Percentiles rank a stretch among this genome's conserved stretches.
Conservation (phyloP, 2,329 filamentous ascomycete genomes). For the Alternaria conjuncta region DNA sequence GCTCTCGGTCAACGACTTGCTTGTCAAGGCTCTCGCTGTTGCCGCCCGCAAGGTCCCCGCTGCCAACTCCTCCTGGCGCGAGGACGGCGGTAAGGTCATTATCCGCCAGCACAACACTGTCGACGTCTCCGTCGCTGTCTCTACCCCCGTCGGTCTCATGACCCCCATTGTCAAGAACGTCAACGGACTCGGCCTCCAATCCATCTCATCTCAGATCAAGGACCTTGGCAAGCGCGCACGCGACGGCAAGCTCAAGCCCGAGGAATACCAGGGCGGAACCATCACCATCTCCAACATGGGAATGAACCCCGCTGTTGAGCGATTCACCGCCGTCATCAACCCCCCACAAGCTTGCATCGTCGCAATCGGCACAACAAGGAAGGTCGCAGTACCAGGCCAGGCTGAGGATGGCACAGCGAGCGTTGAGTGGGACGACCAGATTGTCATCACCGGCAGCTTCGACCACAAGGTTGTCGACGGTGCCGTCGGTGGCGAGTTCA, state of each 20-base stretch:
- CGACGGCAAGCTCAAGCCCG: constrained; percentile 98
- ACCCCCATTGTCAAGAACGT: constrained; percentile 95
- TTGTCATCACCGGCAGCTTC: constrained; percentile 91
- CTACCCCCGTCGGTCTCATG: constrained; percentile 92
- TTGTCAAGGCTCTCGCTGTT: constrained; percentile 92
- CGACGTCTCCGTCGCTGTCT: constrained; percentile 94
- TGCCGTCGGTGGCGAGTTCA: constrained; percentile 94
- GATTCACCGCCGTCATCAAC: constrained; percentile 99
- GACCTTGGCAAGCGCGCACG: constrained; percentile 95
- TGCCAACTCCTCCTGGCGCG: constrained; percentile 92
- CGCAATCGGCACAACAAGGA: constrained; percentile 91
- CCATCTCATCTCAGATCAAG: constrained; percentile 90
- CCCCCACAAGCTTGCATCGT: constrained; percentile 95
- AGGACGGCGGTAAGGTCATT: constrained; percentile 74
- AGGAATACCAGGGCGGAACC: constrained; percentile 98
- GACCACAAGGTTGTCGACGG: constrained; percentile 99
- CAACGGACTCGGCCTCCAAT: constrained; percentile 82
- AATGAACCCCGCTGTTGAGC: constrained; percentile 96
- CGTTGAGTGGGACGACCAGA: constrained; percentile 96
- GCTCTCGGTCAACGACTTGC: constrained; percentile 99
- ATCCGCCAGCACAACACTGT: constrained; percentile 94
- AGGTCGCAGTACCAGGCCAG: constrained; percentile 89
- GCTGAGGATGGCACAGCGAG: constrained; percentile 75
- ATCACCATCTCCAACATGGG: constrained; percentile 99
- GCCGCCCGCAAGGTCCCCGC: constrained; percentile 93